A percentile compares a stretch with the other conserved stretches of the same genome.
These are phyloP conservation scores for Diaporthe vaccinii DNA, from an alignment of 2,329 filamentous ascomycete species.

Conservation along the genomic window DNA sequence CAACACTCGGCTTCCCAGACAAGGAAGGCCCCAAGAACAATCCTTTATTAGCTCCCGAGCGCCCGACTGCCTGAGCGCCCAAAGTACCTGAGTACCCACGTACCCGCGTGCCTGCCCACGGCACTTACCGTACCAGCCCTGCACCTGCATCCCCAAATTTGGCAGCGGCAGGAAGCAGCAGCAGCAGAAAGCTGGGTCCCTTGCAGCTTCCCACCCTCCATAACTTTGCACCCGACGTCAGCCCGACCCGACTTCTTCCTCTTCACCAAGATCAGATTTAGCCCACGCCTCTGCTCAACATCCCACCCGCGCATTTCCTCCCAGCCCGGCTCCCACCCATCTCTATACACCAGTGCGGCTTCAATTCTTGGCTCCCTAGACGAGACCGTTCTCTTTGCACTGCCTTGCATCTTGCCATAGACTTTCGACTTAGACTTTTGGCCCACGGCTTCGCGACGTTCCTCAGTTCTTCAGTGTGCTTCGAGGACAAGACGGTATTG, in stretches of 20 bases:
- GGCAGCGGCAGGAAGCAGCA: constrained; percentile 16
- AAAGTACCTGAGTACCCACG: neutral
- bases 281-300: neutral
- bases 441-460: neutral
- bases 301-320: neutral
- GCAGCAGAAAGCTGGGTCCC: constrained; percentile 23
- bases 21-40: constrained; percentile 9
- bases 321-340: neutral
- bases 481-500: neutral
- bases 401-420: neutral
- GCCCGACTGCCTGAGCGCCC: neutral
- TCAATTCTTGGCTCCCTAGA: constrained; percentile 10
- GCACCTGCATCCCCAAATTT: constrained; percentile 19
- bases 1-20: constrained; percentile 13
- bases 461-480: constrained; percentile 8
- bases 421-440: constrained; percentile 1
- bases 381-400: neutral
- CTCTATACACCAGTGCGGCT: neutral
- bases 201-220: constrained; percentile 21
- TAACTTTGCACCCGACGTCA: constrained; percentile 21
- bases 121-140: neutral
- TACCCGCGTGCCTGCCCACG: constrained; percentile 1
- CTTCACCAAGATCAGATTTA: constrained; percentile 3
- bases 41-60: constrained; percentile 10
- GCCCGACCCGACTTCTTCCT: constrained; percentile 28